Base-by-base conservation (phyloP, 140 eudicot genomes). In the Cichorium intybus region DNA sequence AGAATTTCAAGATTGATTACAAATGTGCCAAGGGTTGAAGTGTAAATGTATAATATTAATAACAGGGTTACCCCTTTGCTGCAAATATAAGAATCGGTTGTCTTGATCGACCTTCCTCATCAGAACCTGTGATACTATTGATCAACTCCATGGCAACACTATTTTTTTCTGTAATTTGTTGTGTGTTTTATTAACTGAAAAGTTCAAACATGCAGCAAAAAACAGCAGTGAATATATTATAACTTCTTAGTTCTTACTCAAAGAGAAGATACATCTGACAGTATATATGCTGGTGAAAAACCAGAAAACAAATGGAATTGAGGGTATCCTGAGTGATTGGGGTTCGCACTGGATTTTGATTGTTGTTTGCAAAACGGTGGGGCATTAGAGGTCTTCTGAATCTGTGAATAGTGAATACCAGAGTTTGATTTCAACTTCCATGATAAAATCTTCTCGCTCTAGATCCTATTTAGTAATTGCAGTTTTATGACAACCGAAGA, bases 121-220 rank as follows among this genome's bases (percentile, higher is more conserved):
- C 98, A 59, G 84, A 80, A 68, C 89, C 85, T 24, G 87, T 81
- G 66, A 92, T 85, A 65, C 92, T 81, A 35, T 85, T 85, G 56
- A 92, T 88, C 80, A 92, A 83, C 68, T 92, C 96, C 95, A 88
- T 83, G 41, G 96, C 93, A 85, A 95, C 89, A 83, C 75, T 81
- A 52, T 77, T 85, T 66, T 80, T 90, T 39, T 80, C 83, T 23
- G 63, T 72, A 6, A 59, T 81, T 56, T 69, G 83, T 56, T 73
- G 69, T 15, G 57, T 72, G 77, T 69, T 80, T 62, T 56, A 79
- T 74, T 87, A 87, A 72, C 97, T 91, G 78, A 24, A 82, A n/a
- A 76, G 54, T 63, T 26, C 64, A 79, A 76, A 65, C n/a, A 64
- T 60, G 34, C 51, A 24, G 75, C 27, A 68, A 24, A 53, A n/a